phyloP scores from a whole-genome alignment of 2,329 filamentous ascomycete species.

The Fusarium proliferatum region DNA sequence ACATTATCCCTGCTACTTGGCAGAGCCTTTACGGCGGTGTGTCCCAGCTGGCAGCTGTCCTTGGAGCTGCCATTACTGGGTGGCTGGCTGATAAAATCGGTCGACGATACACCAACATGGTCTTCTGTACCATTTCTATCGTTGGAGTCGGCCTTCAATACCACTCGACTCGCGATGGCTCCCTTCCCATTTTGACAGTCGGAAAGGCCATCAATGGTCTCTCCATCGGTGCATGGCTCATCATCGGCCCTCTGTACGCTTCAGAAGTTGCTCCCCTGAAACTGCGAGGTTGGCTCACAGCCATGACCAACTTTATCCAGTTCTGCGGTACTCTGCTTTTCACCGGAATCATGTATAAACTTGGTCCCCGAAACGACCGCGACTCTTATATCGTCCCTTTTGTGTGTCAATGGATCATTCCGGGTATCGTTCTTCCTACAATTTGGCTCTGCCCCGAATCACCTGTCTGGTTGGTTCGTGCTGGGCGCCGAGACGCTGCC shows the following conservation, averaged over 20 bases:
- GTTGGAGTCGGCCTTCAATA: conserved; percentile 53
- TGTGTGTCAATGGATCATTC: conserved; percentile 30
- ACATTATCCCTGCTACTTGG: conserved; percentile 1
- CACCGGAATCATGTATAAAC: background rate
- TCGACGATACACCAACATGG: conserved; percentile 5
- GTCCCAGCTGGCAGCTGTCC: background rate
- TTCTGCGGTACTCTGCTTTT: background rate
- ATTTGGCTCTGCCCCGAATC: conserved; percentile 52
- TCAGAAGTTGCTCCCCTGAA: background rate
- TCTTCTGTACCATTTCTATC: conserved; percentile 9
- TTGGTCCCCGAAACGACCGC: background rate
- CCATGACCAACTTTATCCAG: background rate
- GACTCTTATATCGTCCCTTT: conserved; percentile 13
- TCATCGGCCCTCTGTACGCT: background rate
- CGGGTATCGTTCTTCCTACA: background rate
- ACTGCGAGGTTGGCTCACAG: background rate
- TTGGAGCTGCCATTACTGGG: background rate
- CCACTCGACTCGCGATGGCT: background rate
- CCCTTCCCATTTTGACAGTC: background rate
- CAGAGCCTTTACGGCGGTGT: background rate
- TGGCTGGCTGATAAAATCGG: conserved; percentile 8
- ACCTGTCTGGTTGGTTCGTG: conserved; percentile 54
- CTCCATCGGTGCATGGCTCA: background rate
- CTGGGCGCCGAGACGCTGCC: conserved; percentile 50
- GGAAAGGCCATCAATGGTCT: conserved; percentile 48